Percentiles rank a stretch among this genome's conserved stretches.
Conservation (phyloP, 1,284 basidiomycete species). For the Porogramme epimiltina region DNA sequence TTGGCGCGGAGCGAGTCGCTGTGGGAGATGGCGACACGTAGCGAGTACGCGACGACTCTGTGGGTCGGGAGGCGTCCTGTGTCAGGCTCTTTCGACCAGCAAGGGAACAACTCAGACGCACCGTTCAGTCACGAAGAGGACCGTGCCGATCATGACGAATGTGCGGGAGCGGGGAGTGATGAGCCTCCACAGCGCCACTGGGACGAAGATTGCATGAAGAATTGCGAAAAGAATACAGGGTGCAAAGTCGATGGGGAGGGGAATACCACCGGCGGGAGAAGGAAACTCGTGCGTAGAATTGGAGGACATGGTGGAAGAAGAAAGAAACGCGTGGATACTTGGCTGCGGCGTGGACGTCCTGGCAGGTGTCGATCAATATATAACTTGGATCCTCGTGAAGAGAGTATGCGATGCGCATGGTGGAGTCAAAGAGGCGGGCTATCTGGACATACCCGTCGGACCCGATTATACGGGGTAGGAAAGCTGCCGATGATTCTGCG, state of each 20-base stretch:
- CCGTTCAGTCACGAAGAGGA: slow-evolving; percentile 20
- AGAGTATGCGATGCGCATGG: no score
- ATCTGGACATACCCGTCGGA: no score
- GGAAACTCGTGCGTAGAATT: slow-evolving; percentile 4
- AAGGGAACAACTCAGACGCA: slow-evolving; percentile 5
- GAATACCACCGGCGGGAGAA: slow-evolving; percentile 5
- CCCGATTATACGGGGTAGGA: no score
- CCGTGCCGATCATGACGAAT: slow-evolving; percentile 13
- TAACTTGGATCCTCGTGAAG: no score
- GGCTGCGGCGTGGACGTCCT: no score
- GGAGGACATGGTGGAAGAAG: slow-evolving; percentile 2
- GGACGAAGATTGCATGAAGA: slow-evolving; percentile 17
- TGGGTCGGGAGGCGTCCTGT: neutral
- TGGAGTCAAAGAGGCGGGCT: no score
- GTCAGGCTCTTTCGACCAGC: neutral
- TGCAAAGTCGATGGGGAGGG: slow-evolving; percentile 5
- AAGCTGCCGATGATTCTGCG: no score
- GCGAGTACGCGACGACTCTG: slow-evolving; percentile 28
- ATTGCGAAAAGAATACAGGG: slow-evolving; percentile 11
- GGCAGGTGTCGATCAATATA: no score
- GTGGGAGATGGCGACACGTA: slow-evolving; percentile 33
- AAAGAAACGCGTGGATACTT: no score
- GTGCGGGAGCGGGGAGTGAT: slow-evolving; percentile 14
- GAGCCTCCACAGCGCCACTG: slow-evolving; percentile 17
- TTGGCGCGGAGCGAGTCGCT: slow-evolving; percentile 21